Conservation (phyloP, 345 rosid genomes). For the Citrus glauca region DNA sequence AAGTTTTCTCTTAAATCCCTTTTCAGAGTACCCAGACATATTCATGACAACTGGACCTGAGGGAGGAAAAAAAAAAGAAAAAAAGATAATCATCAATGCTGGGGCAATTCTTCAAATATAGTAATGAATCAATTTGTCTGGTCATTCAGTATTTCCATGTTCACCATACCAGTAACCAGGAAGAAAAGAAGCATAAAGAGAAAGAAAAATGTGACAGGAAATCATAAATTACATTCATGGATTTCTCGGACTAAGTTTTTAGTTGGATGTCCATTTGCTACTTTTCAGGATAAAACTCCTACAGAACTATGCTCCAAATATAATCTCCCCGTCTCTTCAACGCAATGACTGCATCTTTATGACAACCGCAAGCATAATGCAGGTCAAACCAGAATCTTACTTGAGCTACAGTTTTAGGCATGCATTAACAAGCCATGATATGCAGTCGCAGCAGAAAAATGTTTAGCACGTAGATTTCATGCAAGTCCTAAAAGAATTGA, state of each 20-base stretch:
- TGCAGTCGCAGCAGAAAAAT: neutral
- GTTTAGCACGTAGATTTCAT: neutral
- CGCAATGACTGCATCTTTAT: neutral
- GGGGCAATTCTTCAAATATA: neutral
- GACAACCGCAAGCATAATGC: neutral
- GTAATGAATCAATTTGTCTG: too few species aligned
- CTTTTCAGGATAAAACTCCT: neutral
- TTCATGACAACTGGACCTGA: constrained; percentile 94
- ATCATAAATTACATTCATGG: neutral
- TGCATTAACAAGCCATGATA: neutral
- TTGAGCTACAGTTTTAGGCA: neutral
- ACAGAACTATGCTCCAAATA: neutral
- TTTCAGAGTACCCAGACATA: constrained; percentile 74
- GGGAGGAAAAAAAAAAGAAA: neutral
- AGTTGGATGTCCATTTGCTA: neutral
- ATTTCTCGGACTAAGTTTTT: neutral
- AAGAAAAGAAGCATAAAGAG: neutral
- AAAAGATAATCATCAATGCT: constrained; percentile 7
- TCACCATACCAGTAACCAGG: neutral
- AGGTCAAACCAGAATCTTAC: neutral
- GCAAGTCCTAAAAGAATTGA: neutral
- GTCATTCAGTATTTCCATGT: neutral
- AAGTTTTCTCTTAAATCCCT: constrained; percentile 90
- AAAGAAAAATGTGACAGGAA: neutral
- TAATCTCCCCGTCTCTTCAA: neutral